Evolutionary conservation across 139 green algal genomes (phyloP).

Genomic region (Chlorella vulgaris): DNA sequence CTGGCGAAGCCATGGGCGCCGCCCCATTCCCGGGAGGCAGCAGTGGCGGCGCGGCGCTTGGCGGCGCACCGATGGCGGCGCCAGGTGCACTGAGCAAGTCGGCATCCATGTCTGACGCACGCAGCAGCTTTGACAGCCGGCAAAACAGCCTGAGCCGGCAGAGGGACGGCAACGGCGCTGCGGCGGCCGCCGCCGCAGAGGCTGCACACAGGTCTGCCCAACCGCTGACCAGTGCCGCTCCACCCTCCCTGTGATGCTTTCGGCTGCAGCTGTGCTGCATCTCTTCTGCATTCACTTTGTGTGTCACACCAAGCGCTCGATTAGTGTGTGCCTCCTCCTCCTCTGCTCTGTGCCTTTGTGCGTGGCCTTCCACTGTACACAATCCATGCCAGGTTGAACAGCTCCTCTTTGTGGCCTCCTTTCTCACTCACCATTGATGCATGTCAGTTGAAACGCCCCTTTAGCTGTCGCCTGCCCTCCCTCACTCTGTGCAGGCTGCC

Average conservation of each 20-base stretch:
- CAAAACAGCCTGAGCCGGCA: conserved; percentile 28
- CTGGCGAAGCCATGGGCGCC: neutral
- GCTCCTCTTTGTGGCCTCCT: no score
- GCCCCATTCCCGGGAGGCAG: neutral
- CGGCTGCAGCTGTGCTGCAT: no score
- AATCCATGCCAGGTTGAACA: no score
- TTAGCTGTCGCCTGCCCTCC: neutral
- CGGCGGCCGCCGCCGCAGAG: neutral
- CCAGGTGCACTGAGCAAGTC: neutral
- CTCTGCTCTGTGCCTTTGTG: no score
- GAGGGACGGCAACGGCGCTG: neutral
- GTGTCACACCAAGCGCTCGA: no score
- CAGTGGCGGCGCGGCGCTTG: neutral
- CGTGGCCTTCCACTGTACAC: no score
- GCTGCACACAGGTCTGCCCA: neutral
- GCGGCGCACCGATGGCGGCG: neutral
- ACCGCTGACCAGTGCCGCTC: no score
- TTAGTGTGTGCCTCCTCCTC: no score
- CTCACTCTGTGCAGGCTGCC: conserved; percentile 17
- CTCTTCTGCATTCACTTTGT: no score
- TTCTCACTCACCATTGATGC: no score
- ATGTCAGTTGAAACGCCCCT: neutral
- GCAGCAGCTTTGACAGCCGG: conserved; percentile 13
- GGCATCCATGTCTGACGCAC: neutral
- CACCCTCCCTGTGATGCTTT: no score